Conservation (phyloP, 805 yeast species). For the Myxozyma udenii region DNA sequence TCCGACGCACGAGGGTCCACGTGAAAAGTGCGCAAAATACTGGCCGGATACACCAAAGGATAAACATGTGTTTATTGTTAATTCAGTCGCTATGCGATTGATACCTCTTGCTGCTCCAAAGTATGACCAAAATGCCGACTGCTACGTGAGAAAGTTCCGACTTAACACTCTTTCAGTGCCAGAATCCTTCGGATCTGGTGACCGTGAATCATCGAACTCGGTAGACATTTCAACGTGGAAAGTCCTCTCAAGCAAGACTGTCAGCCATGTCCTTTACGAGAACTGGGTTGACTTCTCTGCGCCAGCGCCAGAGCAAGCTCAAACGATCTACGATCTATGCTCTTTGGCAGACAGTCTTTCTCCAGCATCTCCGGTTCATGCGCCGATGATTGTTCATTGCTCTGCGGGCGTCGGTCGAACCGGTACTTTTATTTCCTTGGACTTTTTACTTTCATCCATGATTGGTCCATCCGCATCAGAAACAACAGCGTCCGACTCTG, state of each 20-base stretch:
- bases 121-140: constrained; percentile 16
- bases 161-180: constrained; percentile 23
- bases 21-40: constrained; percentile 77
- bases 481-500: not conserved
- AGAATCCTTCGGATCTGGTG: no score
- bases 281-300: constrained; percentile 85
- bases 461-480: not conserved
- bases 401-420: constrained; percentile 98
- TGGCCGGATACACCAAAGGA: constrained; percentile 56
- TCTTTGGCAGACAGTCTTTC: constrained; percentile 46
- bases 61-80: not conserved
- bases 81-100: constrained; percentile 3
- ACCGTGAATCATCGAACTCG: no score
- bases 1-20: constrained; percentile 69
- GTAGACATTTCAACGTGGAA: not conserved
- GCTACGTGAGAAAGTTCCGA: constrained; percentile 21
- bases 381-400: constrained; percentile 78
- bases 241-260: constrained; percentile 28
- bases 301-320: constrained; percentile 46
- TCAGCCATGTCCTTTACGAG: constrained; percentile 65
- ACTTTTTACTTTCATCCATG: constrained; percentile 42
- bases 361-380: constrained; percentile 34
- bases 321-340: constrained; percentile 56
- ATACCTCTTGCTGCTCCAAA: not conserved
- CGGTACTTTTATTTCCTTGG: constrained; percentile 79